Evolutionary conservation across 2,329 filamentous ascomycete genomes (phyloP).

Genomic region (Rutstroemia sp.): DNA sequence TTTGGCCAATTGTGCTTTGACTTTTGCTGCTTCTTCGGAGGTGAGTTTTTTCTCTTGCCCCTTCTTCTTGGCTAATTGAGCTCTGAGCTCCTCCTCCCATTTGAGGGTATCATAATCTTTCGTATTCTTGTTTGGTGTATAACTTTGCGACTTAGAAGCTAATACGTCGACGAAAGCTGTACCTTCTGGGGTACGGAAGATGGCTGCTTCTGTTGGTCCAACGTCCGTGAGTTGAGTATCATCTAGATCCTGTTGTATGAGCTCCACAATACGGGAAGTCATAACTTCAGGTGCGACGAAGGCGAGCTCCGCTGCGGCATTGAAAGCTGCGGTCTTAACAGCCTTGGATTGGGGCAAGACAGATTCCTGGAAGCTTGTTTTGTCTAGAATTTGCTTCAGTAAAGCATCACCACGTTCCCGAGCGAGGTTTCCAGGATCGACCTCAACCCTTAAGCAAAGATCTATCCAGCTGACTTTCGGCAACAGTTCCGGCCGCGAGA

Average conservation of each 20-base stretch:
- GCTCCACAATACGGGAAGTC: constrained; percentile 65
- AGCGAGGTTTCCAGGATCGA: constrained; percentile 77
- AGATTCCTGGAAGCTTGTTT: constrained; percentile 43
- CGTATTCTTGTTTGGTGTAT: constrained; percentile 73
- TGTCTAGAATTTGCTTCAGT: constrained; percentile 56
- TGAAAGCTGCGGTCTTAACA: constrained; percentile 67
- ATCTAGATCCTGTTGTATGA: constrained; percentile 69
- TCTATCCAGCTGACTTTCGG: constrained; percentile 83
- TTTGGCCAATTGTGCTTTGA: constrained; percentile 84
- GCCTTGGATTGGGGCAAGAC: constrained; percentile 36
- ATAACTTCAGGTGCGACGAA: constrained; percentile 86
- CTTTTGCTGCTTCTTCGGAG: constrained; percentile 79
- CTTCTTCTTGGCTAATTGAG: constrained; percentile 87
- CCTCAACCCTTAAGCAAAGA: constrained; percentile 67
- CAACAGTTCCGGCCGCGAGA: constrained; percentile 72
- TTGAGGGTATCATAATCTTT: constrained; percentile 95
- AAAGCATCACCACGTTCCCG: constrained; percentile 55
- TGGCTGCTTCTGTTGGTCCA: constrained; percentile 83
- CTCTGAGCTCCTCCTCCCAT: constrained; percentile 90
- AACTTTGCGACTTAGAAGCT: constrained; percentile 67
- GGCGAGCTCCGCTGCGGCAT: constrained; percentile 80
- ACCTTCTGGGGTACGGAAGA: constrained; percentile 84
- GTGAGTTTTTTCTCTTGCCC: constrained; percentile 87
- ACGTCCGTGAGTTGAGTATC: constrained; percentile 61
- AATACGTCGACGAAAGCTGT: constrained; percentile 86